phyloP scores from a whole-genome alignment of 371 early-diverging fungal genomes.

The Dichotomocladium elegans region DNA sequence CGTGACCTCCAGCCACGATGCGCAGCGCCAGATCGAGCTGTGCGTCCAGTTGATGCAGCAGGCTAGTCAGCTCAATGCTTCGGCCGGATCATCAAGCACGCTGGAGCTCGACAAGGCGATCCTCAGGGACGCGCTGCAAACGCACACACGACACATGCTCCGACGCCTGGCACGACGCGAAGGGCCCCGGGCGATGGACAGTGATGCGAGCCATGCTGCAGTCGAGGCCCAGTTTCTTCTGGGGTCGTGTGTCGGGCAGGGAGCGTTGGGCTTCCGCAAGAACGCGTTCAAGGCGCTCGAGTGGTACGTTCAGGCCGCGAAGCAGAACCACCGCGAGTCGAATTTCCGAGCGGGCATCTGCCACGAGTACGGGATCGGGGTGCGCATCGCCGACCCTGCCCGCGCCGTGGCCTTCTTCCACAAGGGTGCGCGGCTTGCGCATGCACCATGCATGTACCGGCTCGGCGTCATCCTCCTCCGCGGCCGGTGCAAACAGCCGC shows the following conservation, averaged over 20 bases:
- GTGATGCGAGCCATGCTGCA: background rate
- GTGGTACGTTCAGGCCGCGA: slow-evolving; percentile 83
- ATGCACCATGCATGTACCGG: slow-evolving; percentile 93
- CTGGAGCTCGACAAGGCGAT: slow-evolving; percentile 1
- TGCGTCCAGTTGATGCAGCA: slow-evolving; percentile 2
- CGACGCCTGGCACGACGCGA: background rate
- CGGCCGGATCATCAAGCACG: background rate
- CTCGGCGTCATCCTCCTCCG: slow-evolving; percentile 81
- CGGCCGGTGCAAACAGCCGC: slow-evolving; percentile 67
- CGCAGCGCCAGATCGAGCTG: background rate
- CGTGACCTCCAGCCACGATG: background rate
- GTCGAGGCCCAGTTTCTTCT: slow-evolving; percentile 90
- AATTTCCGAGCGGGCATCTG: slow-evolving; percentile 93
- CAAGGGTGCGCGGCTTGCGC: slow-evolving; percentile 88
- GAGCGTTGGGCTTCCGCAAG: background rate
- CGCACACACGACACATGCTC: background rate
- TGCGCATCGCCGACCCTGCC: slow-evolving; percentile 66
- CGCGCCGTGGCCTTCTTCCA: slow-evolving; percentile 88
- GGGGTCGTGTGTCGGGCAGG: slow-evolving; percentile 42
- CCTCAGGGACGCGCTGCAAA: slow-evolving; percentile 3
- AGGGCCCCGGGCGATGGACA: no score
- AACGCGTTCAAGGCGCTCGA: slow-evolving; percentile 1
- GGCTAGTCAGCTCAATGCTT: background rate
- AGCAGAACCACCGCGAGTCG: slow-evolving; percentile 84
- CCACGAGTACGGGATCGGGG: slow-evolving; percentile 92